Evolutionary conservation across 2,329 filamentous ascomycete genomes (phyloP).

Genomic region (Myriangium duriaei): DNA sequence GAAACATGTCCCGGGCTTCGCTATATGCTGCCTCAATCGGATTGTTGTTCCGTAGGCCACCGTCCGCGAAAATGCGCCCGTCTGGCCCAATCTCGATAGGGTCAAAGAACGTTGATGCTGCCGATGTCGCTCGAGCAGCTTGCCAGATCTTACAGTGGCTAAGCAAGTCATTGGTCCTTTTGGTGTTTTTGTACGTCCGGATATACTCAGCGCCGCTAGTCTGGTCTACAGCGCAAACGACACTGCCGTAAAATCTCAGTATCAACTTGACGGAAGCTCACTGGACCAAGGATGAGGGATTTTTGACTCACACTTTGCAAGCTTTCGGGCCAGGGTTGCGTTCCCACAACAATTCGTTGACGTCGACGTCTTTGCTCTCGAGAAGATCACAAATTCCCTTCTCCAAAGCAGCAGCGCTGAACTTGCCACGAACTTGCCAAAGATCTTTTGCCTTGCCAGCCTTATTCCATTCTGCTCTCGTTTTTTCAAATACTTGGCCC

Average conservation of each 20-base stretch:
- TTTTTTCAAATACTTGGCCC: constrained; percentile 11
- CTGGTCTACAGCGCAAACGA: background rate
- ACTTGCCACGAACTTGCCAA: too few relatives aligned
- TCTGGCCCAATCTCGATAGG: constrained; percentile 26
- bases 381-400: too few relatives aligned
- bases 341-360: too few relatives aligned
- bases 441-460: too few relatives aligned
- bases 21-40: constrained; percentile 30
- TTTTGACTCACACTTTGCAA: constrained; percentile 30
- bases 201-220: constrained; percentile 22
- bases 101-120: constrained; percentile 21
- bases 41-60: constrained; percentile 33
- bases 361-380: too few relatives aligned
- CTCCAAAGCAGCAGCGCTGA: too few relatives aligned
- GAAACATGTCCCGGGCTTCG: constrained; percentile 20
- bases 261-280: too few relatives aligned
- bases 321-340: constrained; percentile 61
- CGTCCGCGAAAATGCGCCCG: constrained; percentile 28
- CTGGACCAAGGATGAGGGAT: too few relatives aligned
- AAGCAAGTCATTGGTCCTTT: too few relatives aligned
- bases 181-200: constrained; percentile 9
- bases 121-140: constrained; percentile 20
- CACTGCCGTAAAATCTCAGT: background rate
- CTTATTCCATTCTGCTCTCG: too few relatives aligned
- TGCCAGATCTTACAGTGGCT: too few relatives aligned